Conservation (phyloP, 495 filamentous ascomycete genomes). For the Tuber calosporum region DNA sequence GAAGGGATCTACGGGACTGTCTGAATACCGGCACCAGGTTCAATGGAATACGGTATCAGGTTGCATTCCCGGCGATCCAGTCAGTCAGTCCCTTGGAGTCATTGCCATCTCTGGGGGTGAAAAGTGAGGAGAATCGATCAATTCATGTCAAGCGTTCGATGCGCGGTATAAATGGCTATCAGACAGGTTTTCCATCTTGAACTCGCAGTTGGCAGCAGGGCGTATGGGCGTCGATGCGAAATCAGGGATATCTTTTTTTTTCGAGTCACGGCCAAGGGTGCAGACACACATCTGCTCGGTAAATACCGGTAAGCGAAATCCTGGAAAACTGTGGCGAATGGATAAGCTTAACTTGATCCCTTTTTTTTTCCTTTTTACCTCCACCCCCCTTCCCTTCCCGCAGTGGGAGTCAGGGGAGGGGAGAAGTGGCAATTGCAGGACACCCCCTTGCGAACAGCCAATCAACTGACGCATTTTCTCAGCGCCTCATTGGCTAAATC, state of each 20-base stretch:
- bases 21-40: background rate
- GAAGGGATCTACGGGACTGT: background rate
- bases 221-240: background rate
- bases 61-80: background rate
- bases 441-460: background rate
- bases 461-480: background rate
- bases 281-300: background rate
- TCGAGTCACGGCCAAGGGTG: background rate
- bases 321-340: slow-evolving; percentile 1
- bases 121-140: background rate
- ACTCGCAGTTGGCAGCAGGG: background rate
- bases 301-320: slow-evolving; percentile 1
- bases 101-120: background rate
- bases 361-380: background rate
- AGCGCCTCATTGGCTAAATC: background rate
- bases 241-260: background rate
- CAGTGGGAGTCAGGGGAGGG: background rate
- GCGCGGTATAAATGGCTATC: background rate
- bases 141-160: background rate
- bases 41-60: background rate
- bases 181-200: background rate
- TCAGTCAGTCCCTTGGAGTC: background rate
- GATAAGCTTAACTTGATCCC: slow-evolving; percentile 3
- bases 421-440: background rate
- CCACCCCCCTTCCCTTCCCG: background rate